Percentiles rank a stretch among this genome's conserved stretches.
Evolutionary conservation across 768 basidiomycete genomes (phyloP).

Genomic region (Boletus huronensis): DNA sequence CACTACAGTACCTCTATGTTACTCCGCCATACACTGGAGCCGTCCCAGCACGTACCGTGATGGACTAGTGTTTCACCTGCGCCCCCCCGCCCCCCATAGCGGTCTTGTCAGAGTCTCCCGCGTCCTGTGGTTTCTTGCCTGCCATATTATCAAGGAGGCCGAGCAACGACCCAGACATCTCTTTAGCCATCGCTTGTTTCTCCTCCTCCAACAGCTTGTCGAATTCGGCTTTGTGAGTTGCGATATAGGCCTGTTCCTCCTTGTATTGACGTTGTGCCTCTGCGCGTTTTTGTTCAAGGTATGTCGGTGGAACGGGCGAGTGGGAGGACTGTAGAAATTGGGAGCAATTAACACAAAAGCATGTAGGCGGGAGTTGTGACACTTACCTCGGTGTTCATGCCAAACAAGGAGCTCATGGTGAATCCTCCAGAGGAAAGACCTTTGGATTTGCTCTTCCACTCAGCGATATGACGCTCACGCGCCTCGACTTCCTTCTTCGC

Average conservation of each 20-base stretch:
- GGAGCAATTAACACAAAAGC: neutral
- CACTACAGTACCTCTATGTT: constrained; percentile 10
- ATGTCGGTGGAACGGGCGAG: constrained; percentile 43
- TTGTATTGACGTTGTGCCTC: constrained; percentile 50
- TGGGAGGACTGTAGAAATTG: constrained; percentile 13
- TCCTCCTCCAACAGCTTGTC: constrained; percentile 52
- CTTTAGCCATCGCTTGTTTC: constrained; percentile 43
- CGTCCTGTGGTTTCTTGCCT: constrained; percentile 21
- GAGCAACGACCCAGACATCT: constrained; percentile 45
- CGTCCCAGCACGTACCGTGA: neutral
- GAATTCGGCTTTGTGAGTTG: constrained; percentile 48
- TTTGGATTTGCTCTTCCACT: constrained; percentile 61
- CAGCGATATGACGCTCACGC: constrained; percentile 72
- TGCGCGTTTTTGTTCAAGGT: constrained; percentile 49
- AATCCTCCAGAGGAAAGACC: constrained; percentile 38
- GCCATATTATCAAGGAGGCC: constrained; percentile 25
- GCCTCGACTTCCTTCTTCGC: constrained; percentile 83
- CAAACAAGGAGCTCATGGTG: constrained; percentile 46
- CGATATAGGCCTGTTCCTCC: constrained; percentile 52
- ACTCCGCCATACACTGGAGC: neutral
- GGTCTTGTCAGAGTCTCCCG: neutral
- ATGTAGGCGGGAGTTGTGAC: neutral
- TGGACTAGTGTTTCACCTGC: constrained; percentile 6
- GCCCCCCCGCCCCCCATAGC: constrained; percentile 9
- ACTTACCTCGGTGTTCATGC: constrained; percentile 32